These are phyloP conservation scores for Magnolia officinalis DNA, from an alignment of 164 flowering plant genomes.

Conservation along the genomic window DNA sequence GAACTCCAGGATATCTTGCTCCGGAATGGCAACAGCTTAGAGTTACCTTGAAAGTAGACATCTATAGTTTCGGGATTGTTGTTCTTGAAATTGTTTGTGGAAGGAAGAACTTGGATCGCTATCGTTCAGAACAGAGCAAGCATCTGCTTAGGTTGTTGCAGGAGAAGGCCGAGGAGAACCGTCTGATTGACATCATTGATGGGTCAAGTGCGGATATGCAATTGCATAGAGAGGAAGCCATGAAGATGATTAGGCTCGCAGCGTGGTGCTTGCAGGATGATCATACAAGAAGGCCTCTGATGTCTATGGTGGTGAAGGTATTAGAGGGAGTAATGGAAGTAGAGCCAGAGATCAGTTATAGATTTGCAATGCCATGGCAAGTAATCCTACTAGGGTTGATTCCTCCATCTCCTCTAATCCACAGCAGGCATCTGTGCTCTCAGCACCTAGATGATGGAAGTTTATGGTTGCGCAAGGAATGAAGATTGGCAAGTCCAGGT, in stretches of 20 bases:
- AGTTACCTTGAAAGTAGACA: slow-evolving; percentile 10
- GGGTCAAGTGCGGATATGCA: neutral
- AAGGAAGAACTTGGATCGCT: neutral
- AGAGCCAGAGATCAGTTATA: neutral
- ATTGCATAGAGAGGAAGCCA: neutral
- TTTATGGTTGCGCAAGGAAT: neutral
- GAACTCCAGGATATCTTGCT: neutral
- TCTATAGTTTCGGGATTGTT: slow-evolving; percentile 6
- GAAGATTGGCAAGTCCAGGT: neutral
- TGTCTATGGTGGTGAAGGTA: slow-evolving; percentile 3
- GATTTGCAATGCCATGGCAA: neutral
- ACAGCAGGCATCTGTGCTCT: neutral
- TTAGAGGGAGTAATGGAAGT: neutral
- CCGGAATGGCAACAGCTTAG: slow-evolving; percentile 1
- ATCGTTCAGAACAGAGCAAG: neutral
- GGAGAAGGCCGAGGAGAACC: neutral
- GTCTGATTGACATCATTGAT: neutral
- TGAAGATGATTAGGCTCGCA: neutral
- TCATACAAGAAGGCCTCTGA: slow-evolving; percentile 2
- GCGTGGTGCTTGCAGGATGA: slow-evolving; percentile 1
- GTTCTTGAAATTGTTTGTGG: slow-evolving; percentile 1
- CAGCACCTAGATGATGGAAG: slow-evolving; percentile 2
- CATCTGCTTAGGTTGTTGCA: slow-evolving; percentile 1
- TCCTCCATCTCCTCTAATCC: neutral
- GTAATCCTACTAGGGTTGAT: neutral